Percentiles rank a stretch among this genome's conserved stretches.
These are phyloP conservation scores for Nothophytophthora sp. DNA, from an alignment of 352 stramenopile genomes.

Conservation along the genomic window DNA sequence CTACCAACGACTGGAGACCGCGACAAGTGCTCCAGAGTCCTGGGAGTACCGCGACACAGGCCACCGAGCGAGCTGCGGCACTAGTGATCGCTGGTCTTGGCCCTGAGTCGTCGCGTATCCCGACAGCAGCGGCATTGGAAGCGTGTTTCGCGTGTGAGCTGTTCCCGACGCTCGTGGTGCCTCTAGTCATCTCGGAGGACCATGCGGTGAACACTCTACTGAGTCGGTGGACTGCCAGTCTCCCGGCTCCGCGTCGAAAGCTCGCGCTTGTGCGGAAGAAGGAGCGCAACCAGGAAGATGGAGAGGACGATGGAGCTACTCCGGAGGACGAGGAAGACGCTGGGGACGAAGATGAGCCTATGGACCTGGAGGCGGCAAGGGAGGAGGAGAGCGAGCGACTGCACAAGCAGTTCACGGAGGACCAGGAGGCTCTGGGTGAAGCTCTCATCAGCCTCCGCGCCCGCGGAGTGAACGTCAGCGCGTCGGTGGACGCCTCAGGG, in stretches of 20 bases:
- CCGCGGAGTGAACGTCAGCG: conserved; percentile 35
- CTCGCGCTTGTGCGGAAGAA: conserved; percentile 23
- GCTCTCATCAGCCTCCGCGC: conserved; percentile 35
- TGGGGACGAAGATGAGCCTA: conserved; percentile 19
- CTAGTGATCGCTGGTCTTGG: conserved; percentile 30
- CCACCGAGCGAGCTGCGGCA: conserved; percentile 1
- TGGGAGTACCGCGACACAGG: too few relatives aligned
- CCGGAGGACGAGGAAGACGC: conserved; percentile 15
- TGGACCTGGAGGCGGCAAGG: conserved; percentile 36
- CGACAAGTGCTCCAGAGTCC: too few relatives aligned
- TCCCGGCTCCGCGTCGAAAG: conserved; percentile 27
- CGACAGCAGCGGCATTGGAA: conserved; percentile 36
- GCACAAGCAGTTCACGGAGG: conserved; percentile 40
- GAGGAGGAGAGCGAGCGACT: conserved; percentile 48
- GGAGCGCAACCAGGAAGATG: conserved; percentile 5
- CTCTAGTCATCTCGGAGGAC: conserved; percentile 34
- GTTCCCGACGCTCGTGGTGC: conserved; percentile 55
- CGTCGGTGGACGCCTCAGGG: conserved; percentile 21
- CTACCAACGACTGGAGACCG: too few relatives aligned
- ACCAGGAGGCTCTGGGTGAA: conserved; percentile 37
- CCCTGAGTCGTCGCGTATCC: conserved; percentile 30
- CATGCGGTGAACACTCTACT: conserved; percentile 26
- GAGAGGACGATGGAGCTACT: conserved; percentile 5
- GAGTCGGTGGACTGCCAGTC: conserved; percentile 26
- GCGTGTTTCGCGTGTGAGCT: conserved; percentile 44